These are phyloP conservation scores for Seiridium unicorne DNA, from an alignment of 2,329 filamentous ascomycete genomes.

Conservation along the genomic window DNA sequence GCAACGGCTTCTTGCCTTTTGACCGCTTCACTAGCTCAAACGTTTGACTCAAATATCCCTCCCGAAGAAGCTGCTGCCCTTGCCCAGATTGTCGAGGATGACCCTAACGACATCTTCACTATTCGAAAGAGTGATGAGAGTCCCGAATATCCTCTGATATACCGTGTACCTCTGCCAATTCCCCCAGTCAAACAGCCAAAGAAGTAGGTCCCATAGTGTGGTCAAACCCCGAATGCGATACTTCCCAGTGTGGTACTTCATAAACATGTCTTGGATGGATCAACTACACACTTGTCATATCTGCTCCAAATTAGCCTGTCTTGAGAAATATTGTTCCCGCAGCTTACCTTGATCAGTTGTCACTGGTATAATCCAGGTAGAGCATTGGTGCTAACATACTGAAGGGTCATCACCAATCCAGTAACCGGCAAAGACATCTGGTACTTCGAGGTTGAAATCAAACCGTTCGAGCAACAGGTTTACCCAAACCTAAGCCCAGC, in stretches of 20 bases:
- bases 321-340: neutral
- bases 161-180: neutral
- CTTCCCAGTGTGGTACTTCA: neutral
- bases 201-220: neutral
- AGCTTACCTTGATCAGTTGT: neutral
- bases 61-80: constrained; percentile 17
- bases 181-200: constrained; percentile 1
- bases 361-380: neutral
- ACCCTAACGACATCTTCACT: constrained; percentile 11
- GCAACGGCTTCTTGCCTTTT: constrained; percentile 15
- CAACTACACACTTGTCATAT: no score
- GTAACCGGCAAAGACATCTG: constrained; percentile 31
- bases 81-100: constrained; percentile 18
- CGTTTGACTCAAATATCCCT: constrained; percentile 17
- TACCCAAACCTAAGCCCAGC: constrained; percentile 32
- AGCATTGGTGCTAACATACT: neutral
- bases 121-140: constrained; percentile 7
- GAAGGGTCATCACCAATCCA: constrained; percentile 31
- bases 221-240: neutral
- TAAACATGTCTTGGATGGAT: neutral
- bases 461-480: constrained; percentile 30
- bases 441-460: constrained; percentile 36
- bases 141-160: constrained; percentile 1
- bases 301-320: neutral
- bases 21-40: constrained; percentile 12